These are phyloP conservation scores for Termitomyces sp. DNA, from an alignment of 768 basidiomycete genomes.

Conservation along the genomic window DNA sequence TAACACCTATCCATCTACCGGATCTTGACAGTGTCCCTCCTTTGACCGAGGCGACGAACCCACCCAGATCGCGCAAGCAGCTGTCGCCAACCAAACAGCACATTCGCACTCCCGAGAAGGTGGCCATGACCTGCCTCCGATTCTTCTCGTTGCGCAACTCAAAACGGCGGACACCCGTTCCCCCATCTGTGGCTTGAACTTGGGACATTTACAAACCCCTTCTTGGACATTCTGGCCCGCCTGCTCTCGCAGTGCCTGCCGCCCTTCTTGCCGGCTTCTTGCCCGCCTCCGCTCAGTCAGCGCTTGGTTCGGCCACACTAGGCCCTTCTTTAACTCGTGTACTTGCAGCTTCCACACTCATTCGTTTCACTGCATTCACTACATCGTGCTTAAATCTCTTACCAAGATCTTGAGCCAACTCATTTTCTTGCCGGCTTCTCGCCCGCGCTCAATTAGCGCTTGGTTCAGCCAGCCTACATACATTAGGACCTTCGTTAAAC, in stretches of 20 bases:
- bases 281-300: not conserved
- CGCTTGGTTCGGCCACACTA: not conserved
- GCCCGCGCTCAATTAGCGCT: not conserved
- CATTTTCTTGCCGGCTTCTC: not conserved
- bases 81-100: slow-evolving; percentile 2
- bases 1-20: not conserved
- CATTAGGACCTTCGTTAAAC: not conserved
- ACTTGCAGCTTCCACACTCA: not conserved
- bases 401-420: not conserved
- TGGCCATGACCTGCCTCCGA: slow-evolving; percentile 49
- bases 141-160: slow-evolving; percentile 47
- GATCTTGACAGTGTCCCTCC: not conserved
- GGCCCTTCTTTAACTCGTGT: not conserved
- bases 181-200: slow-evolving; percentile 4
- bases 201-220: not conserved
- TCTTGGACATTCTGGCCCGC: not conserved
- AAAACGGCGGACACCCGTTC: slow-evolving; percentile 17
- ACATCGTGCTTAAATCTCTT: not conserved
- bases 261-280: not conserved
- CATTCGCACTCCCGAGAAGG: slow-evolving; percentile 28
- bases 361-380: not conserved
- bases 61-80: slow-evolving; percentile 9
- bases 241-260: not conserved
- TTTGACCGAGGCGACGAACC: not conserved
- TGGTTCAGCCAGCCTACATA: not conserved